Conservation (phyloP, 2,329 filamentous ascomycete genomes). For the Penicillium sp. region DNA sequence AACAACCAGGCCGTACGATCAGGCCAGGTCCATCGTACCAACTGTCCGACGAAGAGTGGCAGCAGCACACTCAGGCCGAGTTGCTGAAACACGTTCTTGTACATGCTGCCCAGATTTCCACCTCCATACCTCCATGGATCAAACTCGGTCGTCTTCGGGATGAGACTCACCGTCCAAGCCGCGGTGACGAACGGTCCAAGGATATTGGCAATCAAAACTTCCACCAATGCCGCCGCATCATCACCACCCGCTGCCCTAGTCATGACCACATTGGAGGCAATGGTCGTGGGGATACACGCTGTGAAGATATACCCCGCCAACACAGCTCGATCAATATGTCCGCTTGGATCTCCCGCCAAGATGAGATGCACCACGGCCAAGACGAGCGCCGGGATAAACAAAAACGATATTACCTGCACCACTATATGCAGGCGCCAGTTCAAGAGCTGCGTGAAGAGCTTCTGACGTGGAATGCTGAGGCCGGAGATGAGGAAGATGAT, state of each 20-base stretch:
- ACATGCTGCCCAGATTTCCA: slow-evolving; percentile 59
- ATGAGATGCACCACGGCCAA: slow-evolving; percentile 56
- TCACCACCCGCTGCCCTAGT: slow-evolving; percentile 68
- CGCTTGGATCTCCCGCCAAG: slow-evolving; percentile 46
- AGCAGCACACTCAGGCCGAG: slow-evolving; percentile 65
- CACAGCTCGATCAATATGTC: slow-evolving; percentile 59
- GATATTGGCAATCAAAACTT: slow-evolving; percentile 69
- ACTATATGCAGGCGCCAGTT: slow-evolving; percentile 68
- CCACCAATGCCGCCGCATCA: slow-evolving; percentile 63
- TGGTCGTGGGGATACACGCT: slow-evolving; percentile 69
- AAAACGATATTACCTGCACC: slow-evolving; percentile 66
- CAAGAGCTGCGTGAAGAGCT: slow-evolving; percentile 60
- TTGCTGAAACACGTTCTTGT: slow-evolving; percentile 65
- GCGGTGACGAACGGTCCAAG: slow-evolving; percentile 67
- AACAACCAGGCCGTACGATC: slow-evolving; percentile 43
- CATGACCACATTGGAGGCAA: slow-evolving; percentile 73
- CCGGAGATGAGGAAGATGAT: slow-evolving; percentile 71
- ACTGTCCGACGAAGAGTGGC: slow-evolving; percentile 63
- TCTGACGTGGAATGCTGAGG: slow-evolving; percentile 63
- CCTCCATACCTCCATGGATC: slow-evolving; percentile 46
- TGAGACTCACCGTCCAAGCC: slow-evolving; percentile 56
- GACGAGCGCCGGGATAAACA: slow-evolving; percentile 63
- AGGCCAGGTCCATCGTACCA: slow-evolving; percentile 56
- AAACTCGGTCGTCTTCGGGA: slow-evolving; percentile 45
- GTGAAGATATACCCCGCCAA: slow-evolving; percentile 67